Conservation (phyloP, 1,284 basidiomycete species). For the Xanthoconium separans region DNA sequence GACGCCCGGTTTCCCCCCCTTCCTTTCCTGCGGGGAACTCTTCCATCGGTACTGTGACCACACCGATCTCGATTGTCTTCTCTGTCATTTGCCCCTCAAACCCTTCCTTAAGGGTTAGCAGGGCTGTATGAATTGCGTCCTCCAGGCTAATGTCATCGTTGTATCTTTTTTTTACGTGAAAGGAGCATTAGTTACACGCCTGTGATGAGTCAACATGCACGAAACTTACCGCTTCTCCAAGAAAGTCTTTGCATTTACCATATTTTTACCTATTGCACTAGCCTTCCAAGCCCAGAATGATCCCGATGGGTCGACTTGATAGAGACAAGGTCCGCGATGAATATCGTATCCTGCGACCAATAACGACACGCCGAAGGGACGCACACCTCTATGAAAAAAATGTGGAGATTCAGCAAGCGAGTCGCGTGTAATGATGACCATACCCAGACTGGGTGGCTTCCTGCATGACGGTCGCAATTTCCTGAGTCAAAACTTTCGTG, state of each 20-base stretch:
- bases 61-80: slow-evolving; percentile 98
- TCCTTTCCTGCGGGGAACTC: slow-evolving; percentile 75
- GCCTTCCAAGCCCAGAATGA: slow-evolving; percentile 99
- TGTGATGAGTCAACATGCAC: slow-evolving; percentile 25
- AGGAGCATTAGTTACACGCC: slow-evolving; percentile 17
- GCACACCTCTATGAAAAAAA: slow-evolving; percentile 77
- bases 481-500: slow-evolving; percentile 93
- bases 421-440: slow-evolving; percentile 35
- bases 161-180: slow-evolving; percentile 72
- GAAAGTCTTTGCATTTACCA: slow-evolving; percentile 99
- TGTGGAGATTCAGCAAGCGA: slow-evolving; percentile 27
- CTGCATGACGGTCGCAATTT: slow-evolving; percentile 98
- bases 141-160: slow-evolving; percentile 99
- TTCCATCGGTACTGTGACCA: slow-evolving; percentile 83
- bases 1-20: slow-evolving; percentile 71
- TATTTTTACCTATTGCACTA: slow-evolving; percentile 99
- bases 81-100: slow-evolving; percentile 99
- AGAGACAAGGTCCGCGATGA: slow-evolving; percentile 89
- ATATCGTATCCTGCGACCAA: slow-evolving; percentile 96
- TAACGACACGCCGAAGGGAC: slow-evolving; percentile 96
- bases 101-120: slow-evolving; percentile 97
- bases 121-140: slow-evolving; percentile 99
- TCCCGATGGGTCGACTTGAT: slow-evolving; percentile 98
- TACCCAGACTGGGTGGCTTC: slow-evolving; percentile 98
- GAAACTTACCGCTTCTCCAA: slow-evolving; percentile 87